Conservation (phyloP, 768 basidiomycete species). For the Serendipita sp. region DNA sequence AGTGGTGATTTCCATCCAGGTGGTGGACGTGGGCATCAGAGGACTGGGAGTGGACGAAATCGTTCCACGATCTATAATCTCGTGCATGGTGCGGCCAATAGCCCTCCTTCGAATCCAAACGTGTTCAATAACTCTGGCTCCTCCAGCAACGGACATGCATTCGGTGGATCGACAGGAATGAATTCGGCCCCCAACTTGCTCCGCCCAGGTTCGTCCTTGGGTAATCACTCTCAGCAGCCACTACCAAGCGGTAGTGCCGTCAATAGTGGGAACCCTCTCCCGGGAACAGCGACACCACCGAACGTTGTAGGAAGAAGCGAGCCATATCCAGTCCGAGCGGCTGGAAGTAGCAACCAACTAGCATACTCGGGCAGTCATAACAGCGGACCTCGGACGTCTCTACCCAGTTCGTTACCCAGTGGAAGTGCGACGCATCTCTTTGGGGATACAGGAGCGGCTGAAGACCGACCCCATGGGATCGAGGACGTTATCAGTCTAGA, state of each 20-base stretch:
- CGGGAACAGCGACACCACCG: neutral
- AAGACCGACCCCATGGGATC: neutral
- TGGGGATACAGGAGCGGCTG: neutral
- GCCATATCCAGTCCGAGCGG: neutral
- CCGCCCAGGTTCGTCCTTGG: neutral
- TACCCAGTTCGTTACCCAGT: neutral
- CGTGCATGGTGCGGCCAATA: neutral
- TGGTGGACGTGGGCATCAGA: neutral
- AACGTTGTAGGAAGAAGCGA: no score
- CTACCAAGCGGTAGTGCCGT: neutral
- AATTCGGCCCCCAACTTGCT: neutral
- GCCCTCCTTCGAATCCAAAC: neutral
- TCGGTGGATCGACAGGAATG: neutral
- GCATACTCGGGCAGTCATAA: neutral
- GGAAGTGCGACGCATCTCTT: neutral
- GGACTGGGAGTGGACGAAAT: neutral
- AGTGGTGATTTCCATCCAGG: neutral
- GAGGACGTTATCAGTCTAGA: neutral
- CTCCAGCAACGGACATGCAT: neutral
- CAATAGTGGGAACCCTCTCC: neutral
- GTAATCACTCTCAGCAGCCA: neutral
- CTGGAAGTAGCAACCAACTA: neutral
- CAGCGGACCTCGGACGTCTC: neutral
- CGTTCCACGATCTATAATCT: conserved; percentile 3
- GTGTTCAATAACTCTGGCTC: neutral